Conservation (phyloP, 306 rosid genomes). For the Oxytropis ochrocephala region DNA sequence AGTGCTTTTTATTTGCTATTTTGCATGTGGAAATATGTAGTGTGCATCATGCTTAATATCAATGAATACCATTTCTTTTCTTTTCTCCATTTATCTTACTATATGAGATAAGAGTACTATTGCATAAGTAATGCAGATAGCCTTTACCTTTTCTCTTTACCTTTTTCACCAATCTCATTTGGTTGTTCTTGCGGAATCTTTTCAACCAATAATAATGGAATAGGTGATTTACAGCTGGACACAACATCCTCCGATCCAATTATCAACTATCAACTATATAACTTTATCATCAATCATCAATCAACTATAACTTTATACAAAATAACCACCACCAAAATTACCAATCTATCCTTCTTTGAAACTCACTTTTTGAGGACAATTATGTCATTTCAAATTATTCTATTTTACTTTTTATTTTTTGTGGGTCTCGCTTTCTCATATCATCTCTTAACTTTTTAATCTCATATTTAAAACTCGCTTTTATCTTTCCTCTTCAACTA, state of each 20-base stretch:
- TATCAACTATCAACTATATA: too few relatives aligned
- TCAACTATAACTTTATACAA: too few relatives aligned
- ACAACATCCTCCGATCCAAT: background rate
- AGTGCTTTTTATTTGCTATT: background rate
- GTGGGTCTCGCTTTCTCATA: too few relatives aligned
- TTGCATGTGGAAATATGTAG: background rate
- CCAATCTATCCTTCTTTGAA: too few relatives aligned
- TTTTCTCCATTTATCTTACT: background rate
- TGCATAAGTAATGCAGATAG: background rate
- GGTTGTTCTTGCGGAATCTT: constrained; percentile 13
- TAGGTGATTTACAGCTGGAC: constrained; percentile 33
- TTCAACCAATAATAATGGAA: constrained; percentile 19
- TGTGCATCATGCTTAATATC: background rate
- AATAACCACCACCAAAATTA: too few relatives aligned
- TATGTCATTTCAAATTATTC: too few relatives aligned
- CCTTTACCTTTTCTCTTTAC: background rate
- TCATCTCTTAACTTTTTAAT: too few relatives aligned
- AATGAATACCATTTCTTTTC: background rate
- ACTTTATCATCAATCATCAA: too few relatives aligned
- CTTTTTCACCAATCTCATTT: constrained; percentile 16
- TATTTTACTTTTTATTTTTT: too few relatives aligned
- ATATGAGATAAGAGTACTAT: background rate
- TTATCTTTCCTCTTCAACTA: too few relatives aligned
- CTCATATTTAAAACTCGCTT: too few relatives aligned
- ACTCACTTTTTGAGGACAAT: too few relatives aligned